Conservation (phyloP, 2,329 filamentous ascomycete species). For the Cladosporium sphaerospermum region DNA sequence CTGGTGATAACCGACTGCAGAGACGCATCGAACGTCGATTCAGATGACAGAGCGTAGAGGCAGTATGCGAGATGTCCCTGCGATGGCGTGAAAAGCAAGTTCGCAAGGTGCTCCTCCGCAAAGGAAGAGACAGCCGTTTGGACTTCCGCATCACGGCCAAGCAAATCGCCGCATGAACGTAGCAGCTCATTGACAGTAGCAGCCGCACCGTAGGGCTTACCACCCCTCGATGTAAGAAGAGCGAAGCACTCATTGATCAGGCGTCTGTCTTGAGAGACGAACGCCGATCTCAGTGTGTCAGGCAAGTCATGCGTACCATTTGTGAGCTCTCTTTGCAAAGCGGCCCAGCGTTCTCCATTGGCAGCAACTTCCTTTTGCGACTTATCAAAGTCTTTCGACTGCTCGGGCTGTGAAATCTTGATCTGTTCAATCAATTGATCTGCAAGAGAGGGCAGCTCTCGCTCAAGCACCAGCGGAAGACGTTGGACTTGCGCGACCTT, state of each 20-base stretch:
- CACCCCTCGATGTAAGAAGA: constrained; percentile 49
- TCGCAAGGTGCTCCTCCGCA: constrained; percentile 49
- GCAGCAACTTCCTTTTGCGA: constrained; percentile 66
- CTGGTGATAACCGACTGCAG: constrained; percentile 19
- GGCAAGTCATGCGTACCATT: constrained; percentile 21
- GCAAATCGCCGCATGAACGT: constrained; percentile 35
- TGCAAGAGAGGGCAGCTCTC: constrained; percentile 58
- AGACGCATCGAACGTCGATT: constrained; percentile 29
- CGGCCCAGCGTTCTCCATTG: constrained; percentile 59
- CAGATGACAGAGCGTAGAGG: constrained; percentile 45
- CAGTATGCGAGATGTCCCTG: constrained; percentile 59
- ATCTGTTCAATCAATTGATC: constrained; percentile 59
- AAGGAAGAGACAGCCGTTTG: constrained; percentile 39
- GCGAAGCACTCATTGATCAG: constrained; percentile 46
- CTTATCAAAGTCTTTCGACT: constrained; percentile 67
- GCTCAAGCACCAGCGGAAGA: constrained; percentile 37
- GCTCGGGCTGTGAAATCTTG: constrained; percentile 70
- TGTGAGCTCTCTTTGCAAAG: constrained; percentile 43
- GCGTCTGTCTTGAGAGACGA: constrained; percentile 34
- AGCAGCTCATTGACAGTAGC: constrained; percentile 51
- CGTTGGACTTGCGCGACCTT: constrained; percentile 19
- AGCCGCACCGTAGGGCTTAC: constrained; percentile 62
- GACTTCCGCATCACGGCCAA: constrained; percentile 39
- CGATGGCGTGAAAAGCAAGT: constrained; percentile 63
- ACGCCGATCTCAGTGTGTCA: constrained; percentile 16